Evolutionary conservation across 345 rosid species (phyloP).

Genomic region (Pseudoturritis turrita): DNA sequence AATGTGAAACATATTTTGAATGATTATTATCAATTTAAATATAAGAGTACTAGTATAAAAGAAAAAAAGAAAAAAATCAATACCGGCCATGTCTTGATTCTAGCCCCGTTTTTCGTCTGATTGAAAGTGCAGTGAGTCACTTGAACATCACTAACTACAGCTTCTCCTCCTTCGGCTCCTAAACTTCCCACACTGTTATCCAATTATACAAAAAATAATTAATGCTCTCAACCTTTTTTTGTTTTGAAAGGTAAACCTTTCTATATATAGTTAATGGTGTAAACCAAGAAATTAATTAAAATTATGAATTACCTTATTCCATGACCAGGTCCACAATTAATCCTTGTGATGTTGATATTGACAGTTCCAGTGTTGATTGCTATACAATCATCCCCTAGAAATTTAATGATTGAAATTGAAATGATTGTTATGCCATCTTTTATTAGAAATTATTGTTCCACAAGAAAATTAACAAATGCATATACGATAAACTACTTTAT

Average conservation of each 20-base stretch:
- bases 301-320: conserved; percentile 23
- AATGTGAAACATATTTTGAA: background rate
- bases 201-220: background rate
- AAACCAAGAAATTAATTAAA: background rate
- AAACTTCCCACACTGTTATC: conserved; percentile 25
- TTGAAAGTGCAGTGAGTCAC: conserved; percentile 20
- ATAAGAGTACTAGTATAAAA: background rate
- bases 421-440: background rate
- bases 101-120: conserved; percentile 23
- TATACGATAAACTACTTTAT: no score
- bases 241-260: background rate
- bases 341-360: conserved; percentile 18
- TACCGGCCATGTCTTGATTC: conserved; percentile 29
- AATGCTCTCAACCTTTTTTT: background rate
- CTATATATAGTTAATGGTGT: background rate
- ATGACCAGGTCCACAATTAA: conserved; percentile 32
- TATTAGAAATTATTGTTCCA: background rate
- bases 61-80: background rate
- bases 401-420: background rate
- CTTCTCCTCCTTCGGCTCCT: background rate
- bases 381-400: conserved; percentile 27
- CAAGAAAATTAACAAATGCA: background rate
- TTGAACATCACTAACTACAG: conserved; percentile 17
- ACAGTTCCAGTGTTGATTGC: conserved; percentile 21
- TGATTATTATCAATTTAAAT: background rate